Evolutionary conservation across 306 rosid genomes (phyloP).

Genomic region (Mimosa bimucronata): DNA sequence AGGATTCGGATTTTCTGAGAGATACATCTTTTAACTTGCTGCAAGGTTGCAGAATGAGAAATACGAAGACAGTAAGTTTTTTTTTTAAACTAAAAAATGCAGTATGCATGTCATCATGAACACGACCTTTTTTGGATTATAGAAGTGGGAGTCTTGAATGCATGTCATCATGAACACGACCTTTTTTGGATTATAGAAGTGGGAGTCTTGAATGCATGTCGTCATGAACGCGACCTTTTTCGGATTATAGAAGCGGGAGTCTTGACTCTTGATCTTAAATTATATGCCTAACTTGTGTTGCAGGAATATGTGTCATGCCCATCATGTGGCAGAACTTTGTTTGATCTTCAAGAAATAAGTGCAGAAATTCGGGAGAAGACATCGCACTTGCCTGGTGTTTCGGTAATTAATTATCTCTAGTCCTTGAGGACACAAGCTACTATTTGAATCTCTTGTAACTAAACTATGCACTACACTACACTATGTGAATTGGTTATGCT

Average conservation of each 20-base stretch:
- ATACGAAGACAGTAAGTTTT: conserved; percentile 84
- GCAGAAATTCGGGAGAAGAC: conserved; percentile 96
- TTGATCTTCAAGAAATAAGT: conserved; percentile 97
- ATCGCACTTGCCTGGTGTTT: conserved; percentile 92
- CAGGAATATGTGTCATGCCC: conserved; percentile 99
- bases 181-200: no score
- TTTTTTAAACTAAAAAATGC: conserved; percentile 44
- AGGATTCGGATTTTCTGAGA: conserved; percentile 71
- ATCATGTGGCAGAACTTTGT: conserved; percentile 97
- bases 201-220: no score
- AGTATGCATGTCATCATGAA: conserved; percentile 44
- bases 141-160: no score
- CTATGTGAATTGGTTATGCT: conserved; percentile 1
- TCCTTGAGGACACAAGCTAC: conserved; percentile 46
- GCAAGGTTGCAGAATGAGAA: conserved; percentile 99
- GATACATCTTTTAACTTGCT: conserved; percentile 80
- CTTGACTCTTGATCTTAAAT: not conserved
- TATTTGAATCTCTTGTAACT: not conserved
- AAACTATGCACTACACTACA: not conserved
- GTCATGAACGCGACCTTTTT: conserved; percentile 13
- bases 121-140: conserved; percentile 20
- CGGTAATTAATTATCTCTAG: conserved; percentile 57
- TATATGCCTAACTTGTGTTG: conserved; percentile 37
- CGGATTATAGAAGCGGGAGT: conserved; percentile 37
- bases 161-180: conserved; percentile 22